Evolutionary conservation across 148 eudicot species (phyloP).

Genomic region (Spergularia bocconei): DNA sequence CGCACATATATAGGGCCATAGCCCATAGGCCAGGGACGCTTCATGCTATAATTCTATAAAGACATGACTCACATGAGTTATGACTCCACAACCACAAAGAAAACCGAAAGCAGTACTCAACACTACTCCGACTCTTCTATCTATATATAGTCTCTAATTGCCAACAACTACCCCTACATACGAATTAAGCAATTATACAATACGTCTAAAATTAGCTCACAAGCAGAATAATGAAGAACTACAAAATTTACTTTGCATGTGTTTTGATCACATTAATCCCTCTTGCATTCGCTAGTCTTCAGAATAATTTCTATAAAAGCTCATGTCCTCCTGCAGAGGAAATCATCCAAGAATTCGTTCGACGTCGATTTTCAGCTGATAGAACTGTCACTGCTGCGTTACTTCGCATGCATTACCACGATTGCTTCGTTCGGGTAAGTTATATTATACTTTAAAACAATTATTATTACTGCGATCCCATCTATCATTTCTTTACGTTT

Average conservation of each 20-base stretch:
- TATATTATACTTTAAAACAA: neutral
- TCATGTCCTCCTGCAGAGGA: constrained; percentile 26
- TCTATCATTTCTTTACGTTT: too few species aligned
- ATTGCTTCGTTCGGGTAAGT: constrained; percentile 25
- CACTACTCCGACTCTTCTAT: too few species aligned
- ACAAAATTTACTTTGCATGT: neutral
- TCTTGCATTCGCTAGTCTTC: constrained; percentile 10
- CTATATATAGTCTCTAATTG: too few species aligned
- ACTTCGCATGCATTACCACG: constrained; percentile 28
- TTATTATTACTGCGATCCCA: neutral
- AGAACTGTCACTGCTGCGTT: constrained; percentile 21
- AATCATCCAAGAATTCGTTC: constrained; percentile 18
- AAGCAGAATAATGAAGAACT: neutral
- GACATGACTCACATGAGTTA: too few species aligned
- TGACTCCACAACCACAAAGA: too few species aligned
- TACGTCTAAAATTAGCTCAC: neutral
- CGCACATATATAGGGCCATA: too few species aligned
- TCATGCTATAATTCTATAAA: too few species aligned
- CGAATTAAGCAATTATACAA: too few species aligned
- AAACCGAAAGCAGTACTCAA: too few species aligned
- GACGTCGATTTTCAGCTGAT: constrained; percentile 6
- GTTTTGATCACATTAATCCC: constrained; percentile 3
- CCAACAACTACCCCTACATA: too few species aligned
- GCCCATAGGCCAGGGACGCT: too few species aligned
- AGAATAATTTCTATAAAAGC: constrained; percentile 11